Evolutionary conservation across 2,329 filamentous ascomycete species (phyloP).

Genomic region (Monosporascus sp.): DNA sequence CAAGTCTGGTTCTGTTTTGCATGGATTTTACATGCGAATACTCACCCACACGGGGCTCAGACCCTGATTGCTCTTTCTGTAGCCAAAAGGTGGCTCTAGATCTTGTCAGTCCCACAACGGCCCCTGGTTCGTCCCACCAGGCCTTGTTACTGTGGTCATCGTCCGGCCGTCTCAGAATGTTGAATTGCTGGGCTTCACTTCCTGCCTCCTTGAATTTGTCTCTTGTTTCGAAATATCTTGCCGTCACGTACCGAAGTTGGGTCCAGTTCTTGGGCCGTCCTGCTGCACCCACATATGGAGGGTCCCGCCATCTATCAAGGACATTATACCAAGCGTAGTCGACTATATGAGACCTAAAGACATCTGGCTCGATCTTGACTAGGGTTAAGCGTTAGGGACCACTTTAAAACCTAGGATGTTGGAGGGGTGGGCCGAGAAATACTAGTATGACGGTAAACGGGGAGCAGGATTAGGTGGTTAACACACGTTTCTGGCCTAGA

Average conservation of each 20-base stretch:
- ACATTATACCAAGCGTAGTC: slow-evolving; percentile 22
- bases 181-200: slow-evolving; percentile 12
- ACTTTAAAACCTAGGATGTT: neutral
- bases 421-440: neutral
- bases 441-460: neutral
- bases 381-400: neutral
- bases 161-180: slow-evolving; percentile 18
- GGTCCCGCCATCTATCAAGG: slow-evolving; percentile 20
- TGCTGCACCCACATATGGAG: slow-evolving; percentile 16
- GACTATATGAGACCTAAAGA: slow-evolving; percentile 18
- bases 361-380: slow-evolving; percentile 12
- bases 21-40: neutral
- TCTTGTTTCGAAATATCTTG: slow-evolving; percentile 16
- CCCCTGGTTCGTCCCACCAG: slow-evolving; percentile 16
- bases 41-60: neutral
- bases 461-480: neutral
- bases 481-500: slow-evolving; percentile 6
- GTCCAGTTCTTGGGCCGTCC: slow-evolving; percentile 16
- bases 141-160: slow-evolving; percentile 17
- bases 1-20: neutral
- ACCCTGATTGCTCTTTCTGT: slow-evolving; percentile 1
- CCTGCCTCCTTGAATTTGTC: slow-evolving; percentile 4
- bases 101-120: slow-evolving; percentile 15
- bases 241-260: slow-evolving; percentile 19
- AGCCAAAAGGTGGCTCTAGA: slow-evolving; percentile 21